Percentiles rank a stretch among this genome's conserved stretches.
Evolutionary conservation across 2,329 filamentous ascomycete species (phyloP).

Genomic region (Ascochyta lentis): DNA sequence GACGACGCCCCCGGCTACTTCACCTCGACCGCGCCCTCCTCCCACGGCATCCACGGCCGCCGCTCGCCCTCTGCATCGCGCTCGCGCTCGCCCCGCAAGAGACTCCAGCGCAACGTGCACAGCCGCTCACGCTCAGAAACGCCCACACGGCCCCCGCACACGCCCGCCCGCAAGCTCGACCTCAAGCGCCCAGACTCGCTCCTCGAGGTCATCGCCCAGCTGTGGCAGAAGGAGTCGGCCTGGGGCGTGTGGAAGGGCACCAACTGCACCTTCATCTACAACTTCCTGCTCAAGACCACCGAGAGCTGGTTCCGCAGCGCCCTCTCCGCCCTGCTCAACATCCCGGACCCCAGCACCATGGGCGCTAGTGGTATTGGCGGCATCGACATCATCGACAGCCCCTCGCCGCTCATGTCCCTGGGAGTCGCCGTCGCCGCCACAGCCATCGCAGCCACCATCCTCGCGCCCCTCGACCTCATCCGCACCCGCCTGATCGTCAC

Average conservation of each 20-base stretch:
- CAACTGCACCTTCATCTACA: slow-evolving; percentile 92
- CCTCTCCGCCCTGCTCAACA: slow-evolving; percentile 86
- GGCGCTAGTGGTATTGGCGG: slow-evolving; percentile 62
- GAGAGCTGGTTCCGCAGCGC: slow-evolving; percentile 93
- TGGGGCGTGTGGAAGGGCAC: slow-evolving; percentile 95
- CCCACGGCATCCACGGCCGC: slow-evolving; percentile 48
- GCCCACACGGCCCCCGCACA: slow-evolving; percentile 49
- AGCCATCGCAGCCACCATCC: slow-evolving; percentile 74
- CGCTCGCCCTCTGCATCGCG: slow-evolving; percentile 47
- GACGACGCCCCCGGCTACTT: slow-evolving; percentile 79
- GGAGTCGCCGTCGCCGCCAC: slow-evolving; percentile 72
- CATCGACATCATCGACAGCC: slow-evolving; percentile 79
- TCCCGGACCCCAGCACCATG: slow-evolving; percentile 77
- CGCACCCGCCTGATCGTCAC: slow-evolving; percentile 88
- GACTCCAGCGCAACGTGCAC: slow-evolving; percentile 42
- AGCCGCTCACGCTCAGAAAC: slow-evolving; percentile 47
- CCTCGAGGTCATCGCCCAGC: slow-evolving; percentile 81
- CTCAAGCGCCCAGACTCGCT: slow-evolving; percentile 81
- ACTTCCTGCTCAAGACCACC: slow-evolving; percentile 80
- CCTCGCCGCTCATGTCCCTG: slow-evolving; percentile 82
- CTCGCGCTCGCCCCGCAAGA: slow-evolving; percentile 47
- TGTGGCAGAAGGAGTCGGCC: slow-evolving; percentile 88
- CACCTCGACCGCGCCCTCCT: slow-evolving; percentile 69
- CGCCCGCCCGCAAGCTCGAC: slow-evolving; percentile 66
- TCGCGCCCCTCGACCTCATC: slow-evolving; percentile 88